A percentile compares a stretch with the other conserved stretches of the same genome.
Conservation (phyloP, 805 yeast species). For the Pichia nakasei region DNA sequence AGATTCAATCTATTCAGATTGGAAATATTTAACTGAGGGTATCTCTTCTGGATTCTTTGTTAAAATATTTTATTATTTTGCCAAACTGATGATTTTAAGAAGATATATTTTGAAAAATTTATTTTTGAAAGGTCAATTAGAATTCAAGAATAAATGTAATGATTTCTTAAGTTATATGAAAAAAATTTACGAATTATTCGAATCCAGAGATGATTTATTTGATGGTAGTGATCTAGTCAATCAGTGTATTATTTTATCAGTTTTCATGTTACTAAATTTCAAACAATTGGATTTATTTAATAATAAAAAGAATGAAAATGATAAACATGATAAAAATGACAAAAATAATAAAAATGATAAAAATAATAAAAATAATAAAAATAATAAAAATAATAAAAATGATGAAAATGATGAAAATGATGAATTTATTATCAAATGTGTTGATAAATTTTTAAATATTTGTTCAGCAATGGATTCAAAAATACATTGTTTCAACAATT, state of each 20-base stretch:
- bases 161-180: not conserved
- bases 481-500: constrained; percentile 3
- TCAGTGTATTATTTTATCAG: constrained; percentile 1
- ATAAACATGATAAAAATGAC: too few species aligned
- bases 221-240: constrained; percentile 3
- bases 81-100: constrained; percentile 19
- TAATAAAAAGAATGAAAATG: not conserved
- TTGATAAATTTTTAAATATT: not conserved
- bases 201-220: not conserved
- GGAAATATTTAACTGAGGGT: constrained; percentile 22
- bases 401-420: not conserved
- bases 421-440: not conserved
- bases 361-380: too few species aligned
- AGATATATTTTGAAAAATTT: constrained; percentile 14
- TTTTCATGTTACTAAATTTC: constrained; percentile 6
- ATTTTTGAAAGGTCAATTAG: constrained; percentile 1
- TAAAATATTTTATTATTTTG: constrained; percentile 14
- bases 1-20: constrained; percentile 16
- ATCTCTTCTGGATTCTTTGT: constrained; percentile 11
- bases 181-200: not conserved
- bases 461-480: not conserved
- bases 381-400: too few species aligned
- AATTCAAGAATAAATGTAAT: not conserved
- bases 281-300: constrained; percentile 3
- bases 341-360: too few species aligned